Base-by-base conservation (phyloP, 2,329 filamentous ascomycete genomes). In the Penicillium verrucosum region DNA sequence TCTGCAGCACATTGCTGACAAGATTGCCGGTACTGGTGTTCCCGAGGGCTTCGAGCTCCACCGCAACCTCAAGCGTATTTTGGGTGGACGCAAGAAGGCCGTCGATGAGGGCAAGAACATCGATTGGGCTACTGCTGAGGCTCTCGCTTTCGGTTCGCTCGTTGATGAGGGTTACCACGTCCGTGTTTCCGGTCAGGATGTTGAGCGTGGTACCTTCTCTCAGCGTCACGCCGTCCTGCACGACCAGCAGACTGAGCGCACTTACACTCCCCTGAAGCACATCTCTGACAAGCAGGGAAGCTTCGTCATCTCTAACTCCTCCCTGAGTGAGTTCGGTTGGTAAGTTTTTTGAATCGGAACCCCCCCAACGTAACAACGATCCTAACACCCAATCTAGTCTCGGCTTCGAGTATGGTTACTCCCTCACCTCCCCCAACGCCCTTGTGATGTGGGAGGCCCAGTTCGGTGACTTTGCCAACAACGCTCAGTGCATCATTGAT, bases 381-480 rank as follows among this genome's bases (percentile, higher is more conserved):
- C 30, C 87, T 68, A 85, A 82, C 68, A 81, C 87, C 75, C 84
- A 83, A 54, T 82, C 81, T 68, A 89, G 86, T 60, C 89, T 99
- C 60, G 94, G 94, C 52, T 99, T 99, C 74, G 94, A 99, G 78
- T 99, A 99, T 70, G 94, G 94, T 59, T 99, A 99, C 82, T 99
- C 94, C 3, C 81, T 99, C 59, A 96, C 92, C 29, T 97, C 94
- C 30, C 94, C 94, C 56, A 96, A 97, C 73, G 93, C 94, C 37
- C 85, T 99, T 27, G 93, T 99, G 68, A 96, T 99, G 87, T 99
- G 94, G 94, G 94, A 99, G 80, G 94, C 94, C 37, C 94, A 99
- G 78, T 99, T 99, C 71, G 94, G 94, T 82, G 94, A 99, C 78
- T 99, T 99, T 70, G 94, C 94, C 82, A 99, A 99, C 84, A 99